phyloP scores from a whole-genome alignment of 768 basidiomycete species.

The Pleurotus giganteus region DNA sequence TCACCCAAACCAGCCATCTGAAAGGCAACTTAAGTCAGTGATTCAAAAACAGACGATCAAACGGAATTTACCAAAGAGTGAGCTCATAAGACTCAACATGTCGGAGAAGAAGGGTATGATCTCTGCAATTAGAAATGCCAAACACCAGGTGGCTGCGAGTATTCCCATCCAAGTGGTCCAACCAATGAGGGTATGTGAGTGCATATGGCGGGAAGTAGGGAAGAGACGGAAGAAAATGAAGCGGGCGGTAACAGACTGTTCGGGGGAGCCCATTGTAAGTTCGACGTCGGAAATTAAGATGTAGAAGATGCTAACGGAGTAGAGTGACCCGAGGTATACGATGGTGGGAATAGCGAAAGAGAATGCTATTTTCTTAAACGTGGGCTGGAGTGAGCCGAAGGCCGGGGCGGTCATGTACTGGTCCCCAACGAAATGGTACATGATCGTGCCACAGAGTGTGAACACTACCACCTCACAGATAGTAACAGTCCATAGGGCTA shows the following conservation, averaged over 20 bases:
- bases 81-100: slow-evolving; percentile 40
- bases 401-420: slow-evolving; percentile 46
- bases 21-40: neutral
- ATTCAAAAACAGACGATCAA: neutral
- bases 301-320: slow-evolving; percentile 28
- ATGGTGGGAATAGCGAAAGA: slow-evolving; percentile 46
- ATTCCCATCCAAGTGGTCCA: slow-evolving; percentile 31
- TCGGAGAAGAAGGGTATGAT: slow-evolving; percentile 37
- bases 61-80: slow-evolving; percentile 33
- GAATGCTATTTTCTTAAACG: slow-evolving; percentile 41
- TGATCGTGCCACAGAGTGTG: slow-evolving; percentile 40
- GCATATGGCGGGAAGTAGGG: slow-evolving; percentile 32
- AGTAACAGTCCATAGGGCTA: slow-evolving; percentile 42
- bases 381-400: slow-evolving; percentile 35
- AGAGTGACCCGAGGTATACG: slow-evolving; percentile 41
- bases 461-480: slow-evolving; percentile 41
- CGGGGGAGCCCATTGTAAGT: neutral
- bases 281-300: neutral
- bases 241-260: slow-evolving; percentile 37
- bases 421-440: slow-evolving; percentile 37
- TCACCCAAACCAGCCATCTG: slow-evolving; percentile 32
- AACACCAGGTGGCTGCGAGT: slow-evolving; percentile 28
- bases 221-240: slow-evolving; percentile 47
- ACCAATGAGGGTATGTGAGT: slow-evolving; percentile 30
- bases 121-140: slow-evolving; percentile 33